These are phyloP conservation scores for Entoloma clypeatum DNA, from an alignment of 1,284 basidiomycete genomes.

Conservation along the genomic window DNA sequence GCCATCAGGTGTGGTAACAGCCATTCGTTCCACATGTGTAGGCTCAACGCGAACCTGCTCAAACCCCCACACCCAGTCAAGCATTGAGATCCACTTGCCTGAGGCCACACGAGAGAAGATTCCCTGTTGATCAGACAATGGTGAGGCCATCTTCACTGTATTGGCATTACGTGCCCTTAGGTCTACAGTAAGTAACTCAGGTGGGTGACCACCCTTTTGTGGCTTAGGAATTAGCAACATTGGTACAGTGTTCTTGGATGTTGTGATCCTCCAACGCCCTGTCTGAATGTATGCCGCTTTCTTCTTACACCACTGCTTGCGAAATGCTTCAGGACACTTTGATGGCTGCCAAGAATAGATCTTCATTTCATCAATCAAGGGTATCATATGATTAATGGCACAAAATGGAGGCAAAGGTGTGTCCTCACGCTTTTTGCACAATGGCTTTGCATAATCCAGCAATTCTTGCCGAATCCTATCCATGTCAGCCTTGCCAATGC, in stretches of 20 bases:
- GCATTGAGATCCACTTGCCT: too few species aligned
- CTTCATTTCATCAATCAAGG: slow-evolving; percentile 27
- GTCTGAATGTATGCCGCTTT: slow-evolving; percentile 23
- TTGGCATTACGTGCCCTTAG: slow-evolving; percentile 21
- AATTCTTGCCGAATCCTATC: slow-evolving; percentile 19
- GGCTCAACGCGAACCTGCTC: slow-evolving; percentile 32
- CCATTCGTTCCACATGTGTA: slow-evolving; percentile 24
- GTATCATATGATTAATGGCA: slow-evolving; percentile 33
- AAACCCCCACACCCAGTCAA: too few species aligned
- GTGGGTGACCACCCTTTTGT: slow-evolving; percentile 12
- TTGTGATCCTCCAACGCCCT: slow-evolving; percentile 28
- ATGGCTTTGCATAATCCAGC: slow-evolving; percentile 15
- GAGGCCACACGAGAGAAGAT: slow-evolving; percentile 24
- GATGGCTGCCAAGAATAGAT: slow-evolving; percentile 28
- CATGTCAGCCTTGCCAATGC: slow-evolving; percentile 15
- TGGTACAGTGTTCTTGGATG: slow-evolving; percentile 27
- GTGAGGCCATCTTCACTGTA: slow-evolving; percentile 16
- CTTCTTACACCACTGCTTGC: slow-evolving; percentile 28
- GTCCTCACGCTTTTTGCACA: slow-evolving; percentile 24
- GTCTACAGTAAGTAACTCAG: slow-evolving; percentile 22
- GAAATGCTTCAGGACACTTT: slow-evolving; percentile 27
- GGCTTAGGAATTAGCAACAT: slow-evolving; percentile 25
- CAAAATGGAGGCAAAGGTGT: slow-evolving; percentile 29
- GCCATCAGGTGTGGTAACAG: slow-evolving; percentile 28
- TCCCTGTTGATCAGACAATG: slow-evolving; percentile 20